Base-by-base conservation (phyloP, 192 early-diverging fungal species). In the Entomortierella lignicola region DNA sequence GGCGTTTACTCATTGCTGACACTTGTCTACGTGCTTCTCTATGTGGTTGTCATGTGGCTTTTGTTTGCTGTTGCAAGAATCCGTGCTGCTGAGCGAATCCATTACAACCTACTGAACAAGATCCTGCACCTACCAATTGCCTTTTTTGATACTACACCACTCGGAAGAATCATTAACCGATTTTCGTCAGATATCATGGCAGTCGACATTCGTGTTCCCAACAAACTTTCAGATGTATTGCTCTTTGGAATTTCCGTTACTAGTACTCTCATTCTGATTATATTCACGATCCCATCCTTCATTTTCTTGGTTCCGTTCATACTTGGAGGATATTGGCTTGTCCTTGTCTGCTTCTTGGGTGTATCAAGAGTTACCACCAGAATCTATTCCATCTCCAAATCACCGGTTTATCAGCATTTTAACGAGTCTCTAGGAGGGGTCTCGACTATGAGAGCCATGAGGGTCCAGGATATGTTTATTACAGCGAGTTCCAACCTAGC, bases 341-440 rank as follows among this genome's bases (percentile, higher is more conserved):
- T 84, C 18, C 55, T 82, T 34, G 44, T 62, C 32, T 77, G 84
- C 48, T 94, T 93, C 80, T 79, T 92, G 51, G 43, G 83, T 1
- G 86, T 86, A 8, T 87, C 88, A 2, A 88, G 92, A 29, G 88
- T 89, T 60, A 68, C 95, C 44, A 92, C 90, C 44, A 85, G 92
- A 18, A 75, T 95, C 30, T 91, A 94, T 55, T 88, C 90, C 10
- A 81, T 89, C 30, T 83, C 92, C 8, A 86, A 91, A 20, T 89
- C 86, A 13, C 94, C 94, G 0, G 83, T 95, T 0, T 92, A 88
- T 62, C 86, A 92, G 6, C 81, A 73, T 55, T 87, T 85, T 51
- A 83, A 85, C 55, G 87, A 89, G 68, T 77, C 88, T 4, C 60
- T 87, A 8, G 80, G 59, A 27, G 88, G 88, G 7, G 70, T 81